These are phyloP conservation scores for Hura crepitans DNA, from an alignment of 441 rosid species.

Conservation along the genomic window DNA sequence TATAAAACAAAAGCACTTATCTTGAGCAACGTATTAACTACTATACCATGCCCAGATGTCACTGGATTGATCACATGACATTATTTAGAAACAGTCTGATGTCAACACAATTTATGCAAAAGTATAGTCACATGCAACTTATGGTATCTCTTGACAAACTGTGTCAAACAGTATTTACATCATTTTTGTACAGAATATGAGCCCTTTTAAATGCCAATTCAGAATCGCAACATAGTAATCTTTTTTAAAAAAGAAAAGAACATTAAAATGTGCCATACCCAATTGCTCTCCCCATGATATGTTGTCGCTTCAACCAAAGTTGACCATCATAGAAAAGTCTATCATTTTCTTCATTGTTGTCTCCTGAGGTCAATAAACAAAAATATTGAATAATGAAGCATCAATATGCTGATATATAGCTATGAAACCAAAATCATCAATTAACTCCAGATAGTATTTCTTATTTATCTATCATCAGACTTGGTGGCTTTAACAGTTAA, in stretches of 20 bases:
- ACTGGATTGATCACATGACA: background rate
- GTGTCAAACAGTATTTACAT: too few relatives aligned
- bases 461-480: background rate
- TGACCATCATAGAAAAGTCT: constrained; percentile 43
- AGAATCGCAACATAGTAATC: too few relatives aligned
- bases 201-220: too few relatives aligned
- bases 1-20: too few relatives aligned
- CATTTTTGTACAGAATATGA: too few relatives aligned
- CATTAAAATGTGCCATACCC: constrained; percentile 34
- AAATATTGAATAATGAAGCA: constrained; percentile 2
- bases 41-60: background rate
- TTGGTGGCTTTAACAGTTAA: background rate
- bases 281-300: constrained; percentile 55
- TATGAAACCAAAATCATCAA: constrained; percentile 2
- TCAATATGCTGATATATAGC: constrained; percentile 8
- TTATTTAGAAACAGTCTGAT: background rate
- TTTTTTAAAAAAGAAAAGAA: too few relatives aligned
- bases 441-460: background rate
- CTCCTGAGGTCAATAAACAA: constrained; percentile 39
- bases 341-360: constrained; percentile 36
- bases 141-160: background rate
- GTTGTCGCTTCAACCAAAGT: constrained; percentile 55
- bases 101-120: background rate
- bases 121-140: background rate
- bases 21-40: background rate